Evolutionary conservation across 2,329 filamentous ascomycete species (phyloP), one percentile per base, ranked within the genome.

Genomic region (Penicillium sp.): DNA sequence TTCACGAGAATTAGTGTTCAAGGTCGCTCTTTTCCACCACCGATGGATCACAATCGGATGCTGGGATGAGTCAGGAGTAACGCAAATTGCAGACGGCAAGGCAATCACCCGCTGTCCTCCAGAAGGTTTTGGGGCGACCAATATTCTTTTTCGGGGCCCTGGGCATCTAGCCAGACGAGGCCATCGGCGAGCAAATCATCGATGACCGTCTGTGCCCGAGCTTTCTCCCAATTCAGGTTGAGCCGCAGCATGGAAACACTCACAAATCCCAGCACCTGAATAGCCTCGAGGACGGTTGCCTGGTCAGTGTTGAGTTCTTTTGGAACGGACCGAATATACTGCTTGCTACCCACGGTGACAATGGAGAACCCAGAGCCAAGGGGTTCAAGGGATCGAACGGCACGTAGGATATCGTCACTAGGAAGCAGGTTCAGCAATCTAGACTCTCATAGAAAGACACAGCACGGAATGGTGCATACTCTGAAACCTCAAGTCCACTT

Each of bases 241-340:
- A 88, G 77, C 75, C 89, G 87, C 50, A 99, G 76, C 89, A 97
- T 95, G 1, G 88, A 89, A 14, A 96, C 84, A 54, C 88, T 96
- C 48, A 97, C 89, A 68, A 91, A 96, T 1, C 94, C 93, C 9
- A 97, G 79, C 9, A 97, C 80, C 73, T 97, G 91, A 7, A 91
- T 90, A 1, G 89, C 92, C 77, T 97, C 94, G 6, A 99, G 82
- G 11, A 96, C 93, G 2, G 88, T 90, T 46, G 89, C 90, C 77
- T 99, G 94, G 71, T 99, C 94, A 13, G 86, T 92, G 71, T 96
- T 97, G 58, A 99, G 82, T 75, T 99, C 94, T 72, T 95, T 94
- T 1, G 94, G 94, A 39, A 99, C 87, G 3, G 91, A 96, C 27
- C 94, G 85, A 50, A 99, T 93, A 75, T 96, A 94, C 57, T 89